Conservation (phyloP, 805 yeast species). For the Hanseniaspora singularis region DNA sequence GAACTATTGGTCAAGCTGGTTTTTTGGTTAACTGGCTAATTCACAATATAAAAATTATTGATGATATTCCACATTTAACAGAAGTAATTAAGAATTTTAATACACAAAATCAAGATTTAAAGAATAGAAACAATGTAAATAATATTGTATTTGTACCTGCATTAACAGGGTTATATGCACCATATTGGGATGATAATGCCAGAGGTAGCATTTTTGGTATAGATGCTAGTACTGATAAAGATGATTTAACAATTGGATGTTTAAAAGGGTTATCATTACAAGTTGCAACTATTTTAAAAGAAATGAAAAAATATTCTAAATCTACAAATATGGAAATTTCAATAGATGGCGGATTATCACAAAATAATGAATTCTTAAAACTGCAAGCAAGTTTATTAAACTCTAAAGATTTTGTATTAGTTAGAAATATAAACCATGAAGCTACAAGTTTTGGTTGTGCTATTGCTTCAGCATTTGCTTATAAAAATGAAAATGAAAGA, state of each 20-base stretch:
- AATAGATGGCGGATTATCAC: slow-evolving; percentile 94
- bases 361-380: slow-evolving; percentile 82
- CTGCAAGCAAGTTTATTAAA: slow-evolving; percentile 75
- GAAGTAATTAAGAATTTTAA: slow-evolving; percentile 69
- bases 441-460: slow-evolving; percentile 96
- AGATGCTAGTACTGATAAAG: slow-evolving; percentile 82
- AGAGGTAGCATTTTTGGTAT: slow-evolving; percentile 88
- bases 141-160: slow-evolving; percentile 95
- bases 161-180: slow-evolving; percentile 85
- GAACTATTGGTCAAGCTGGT: slow-evolving; percentile 94
- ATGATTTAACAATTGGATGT: slow-evolving; percentile 89
- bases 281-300: slow-evolving; percentile 77
- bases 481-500: slow-evolving; percentile 39
- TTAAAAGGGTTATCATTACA: slow-evolving; percentile 92
- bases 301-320: slow-evolving; percentile 77
- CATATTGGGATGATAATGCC: slow-evolving; percentile 89
- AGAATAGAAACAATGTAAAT: slow-evolving; percentile 72
- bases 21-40: slow-evolving; percentile 88
- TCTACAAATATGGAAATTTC: slow-evolving; percentile 35
- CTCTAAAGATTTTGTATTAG: slow-evolving; percentile 74
- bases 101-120: slow-evolving; percentile 88
- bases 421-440: slow-evolving; percentile 71
- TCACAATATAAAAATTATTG: slow-evolving; percentile 74
- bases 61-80: slow-evolving; percentile 85
- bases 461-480: slow-evolving; percentile 76